Evolutionary conservation across 305 asterid genomes (phyloP), one percentile per base, ranked within the genome.

Genomic region (Ajuga reptans): DNA sequence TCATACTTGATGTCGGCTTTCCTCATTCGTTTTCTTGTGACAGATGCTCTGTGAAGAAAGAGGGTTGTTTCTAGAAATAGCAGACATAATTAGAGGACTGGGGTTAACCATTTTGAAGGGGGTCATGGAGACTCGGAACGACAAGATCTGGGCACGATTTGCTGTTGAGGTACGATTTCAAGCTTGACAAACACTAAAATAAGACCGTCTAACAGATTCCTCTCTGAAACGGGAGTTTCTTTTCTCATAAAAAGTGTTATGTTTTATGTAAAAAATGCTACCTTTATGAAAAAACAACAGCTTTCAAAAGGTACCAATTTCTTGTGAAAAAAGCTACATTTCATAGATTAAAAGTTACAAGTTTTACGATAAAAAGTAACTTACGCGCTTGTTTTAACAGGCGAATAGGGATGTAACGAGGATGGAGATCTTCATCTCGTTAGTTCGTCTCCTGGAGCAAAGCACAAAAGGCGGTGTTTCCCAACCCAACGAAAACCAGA

Each of bases 21-120:
- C 42, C 29, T 61, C 16, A 29, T 4, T 53, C 67, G 69, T 6
- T 12, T 27, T 67, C 21, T 60, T 14, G 43, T 47, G 54, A 71
- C 88, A 93, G 99, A 90, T 93, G 95, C 91, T 90, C 33, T 93
- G 95, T 53, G 95, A 93, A 80, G 96, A 90, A 80, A 79, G 91
- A 33, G 99, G 97, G 9, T 71, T 84, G 75, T 93, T 93, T 77
- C 75, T 90, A 70, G 99, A 93, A 77, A 90, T 93, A 79, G 97
- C 99, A n/a, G 99, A 93, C 80, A 85, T 90, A 64, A 86, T 93
- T 77, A 81, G 94, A 83, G 96, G 97, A 27, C 83, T 90, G 72
- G 97, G 97, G 53, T 69, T 93, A 70, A 90, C 96, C 74, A 93
- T 93, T 66, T 81, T 93, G 53, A 93, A 86, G 81, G 98, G 98